Base-by-base conservation (phyloP, 495 filamentous ascomycete species). In the Echria macrotheca region DNA sequence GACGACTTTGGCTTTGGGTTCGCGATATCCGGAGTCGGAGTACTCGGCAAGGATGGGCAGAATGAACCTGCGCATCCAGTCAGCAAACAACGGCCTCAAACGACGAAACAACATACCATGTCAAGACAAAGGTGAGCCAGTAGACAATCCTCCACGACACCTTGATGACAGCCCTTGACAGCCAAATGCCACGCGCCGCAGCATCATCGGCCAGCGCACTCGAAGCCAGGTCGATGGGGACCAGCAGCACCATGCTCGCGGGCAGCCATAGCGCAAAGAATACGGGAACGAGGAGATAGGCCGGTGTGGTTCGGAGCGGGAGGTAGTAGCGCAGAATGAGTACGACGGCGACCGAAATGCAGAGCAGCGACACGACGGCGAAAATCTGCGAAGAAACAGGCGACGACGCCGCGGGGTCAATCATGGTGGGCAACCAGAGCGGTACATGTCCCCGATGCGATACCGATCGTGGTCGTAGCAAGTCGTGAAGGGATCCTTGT, bases 151-250 rank as follows among this genome's bases (percentile, higher is more conserved):
- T 77, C 93, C 93, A 98, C 54, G 80, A 82, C 4, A 96, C 85
- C 53, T 89, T 73, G 35, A 95, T 69, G 26, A 86, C 73, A 23
- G 78, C 70, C 48, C 83, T 74, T 6, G 87, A 83, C 18, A 83
- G 69, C 68, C 77, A 80, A 35, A 83, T 76, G 24, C 79, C 80
- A 53, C 80, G 81, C 18, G 81, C 77, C 4, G 75, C 79, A 12
- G 69, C 76, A 50, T 85, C 83, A 53, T 89, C 81, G 31, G 74
- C 75, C 46, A 81, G 78, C 14, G 84, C 81, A 60, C 79, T 91
- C 2, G 90, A 95, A 3, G 93, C 89, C 52, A 98, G 79, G 69
- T 98, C 93, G 56, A 98, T 96, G 4, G 93, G 93, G 0, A 98
- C 90, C 17, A 98, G 76, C 15, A 98, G 74, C n/a, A 96, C 83